Evolutionary conservation across 2,329 filamentous ascomycete species (phyloP), one percentile per base, ranked within the genome.

Genomic region (Pseudopithomyces maydicus): DNA sequence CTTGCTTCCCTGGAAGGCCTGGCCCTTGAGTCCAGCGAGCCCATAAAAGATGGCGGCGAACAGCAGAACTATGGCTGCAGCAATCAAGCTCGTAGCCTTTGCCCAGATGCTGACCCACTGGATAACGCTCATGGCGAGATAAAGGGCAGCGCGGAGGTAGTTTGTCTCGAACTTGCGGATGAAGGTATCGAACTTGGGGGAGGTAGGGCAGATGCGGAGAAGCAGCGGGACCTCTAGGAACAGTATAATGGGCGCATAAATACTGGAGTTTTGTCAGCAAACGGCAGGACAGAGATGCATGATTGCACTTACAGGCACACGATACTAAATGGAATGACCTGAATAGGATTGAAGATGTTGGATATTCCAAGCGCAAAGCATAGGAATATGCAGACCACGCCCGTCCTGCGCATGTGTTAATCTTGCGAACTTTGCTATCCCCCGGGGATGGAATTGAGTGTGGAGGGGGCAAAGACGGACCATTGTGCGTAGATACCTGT

Each of bases 141-240:
- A 99, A 74, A 96, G 89, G 56, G 82, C 90, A 19, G 94, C 94
- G 78, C 95, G 92, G 88, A 95, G 96, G 82, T 93, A 98, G 82
- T 97, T 98, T 57, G 93, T 96, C 62, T 92, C 92, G 82, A 99
- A 91, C 72, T 86, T 89, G 78, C 94, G 92, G 77, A 99, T 94
- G 75, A 92, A 89, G 65, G 80, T 82, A 77, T 99, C 95, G 80
- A 99, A 99, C 64, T 85, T 88, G 63, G 88, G 79, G 14, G 94
- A 98, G 6, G 95, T 99, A 56, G 95, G 95, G 82, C 95, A 99
- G 81, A 99, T 97, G 79, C 95, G 91, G 60, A 99, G 88, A 56
- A 99, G 90, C 57, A 98, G 88, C 26, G 95, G 95, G 17, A 99
- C 89, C 78, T 99, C 80, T 65, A 82, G 79, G 71, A 82, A 82